These are phyloP conservation scores for Pythium rhizo-oryzae DNA, from an alignment of 352 stramenopile genomes.

Conservation along the genomic window DNA sequence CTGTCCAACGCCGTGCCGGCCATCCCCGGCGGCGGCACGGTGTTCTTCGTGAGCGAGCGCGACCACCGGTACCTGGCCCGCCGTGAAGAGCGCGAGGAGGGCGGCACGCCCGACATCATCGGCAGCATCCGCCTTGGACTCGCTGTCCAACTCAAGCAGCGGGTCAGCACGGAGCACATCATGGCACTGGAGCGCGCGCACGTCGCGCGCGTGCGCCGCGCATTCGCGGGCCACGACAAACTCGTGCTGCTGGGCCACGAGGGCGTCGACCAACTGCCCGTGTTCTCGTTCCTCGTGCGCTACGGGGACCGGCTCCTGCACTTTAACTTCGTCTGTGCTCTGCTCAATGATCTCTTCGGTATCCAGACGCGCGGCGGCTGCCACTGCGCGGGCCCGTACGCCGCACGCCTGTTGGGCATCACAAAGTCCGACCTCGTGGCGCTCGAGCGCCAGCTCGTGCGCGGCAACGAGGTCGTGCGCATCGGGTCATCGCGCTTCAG, in stretches of 20 bases:
- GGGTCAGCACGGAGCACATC: conserved; percentile 41
- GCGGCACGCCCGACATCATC: conserved; percentile 94
- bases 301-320: conserved; percentile 88
- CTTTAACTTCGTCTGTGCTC: conserved; percentile 95
- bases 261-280: conserved; percentile 59
- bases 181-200: conserved; percentile 38
- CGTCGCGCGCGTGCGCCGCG: conserved; percentile 25
- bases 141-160: conserved; percentile 84
- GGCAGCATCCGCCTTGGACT: conserved; percentile 90
- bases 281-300: conserved; percentile 94
- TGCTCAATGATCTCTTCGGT: conserved; percentile 97
- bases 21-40: conserved; percentile 42
- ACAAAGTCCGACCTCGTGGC: conserved; percentile 39
- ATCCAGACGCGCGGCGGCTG: conserved; percentile 82
- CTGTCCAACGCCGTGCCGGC: conserved; percentile 48
- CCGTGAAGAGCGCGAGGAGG: conserved; percentile 72
- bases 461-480: conserved; percentile 88
- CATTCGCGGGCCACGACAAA: conserved; percentile 43
- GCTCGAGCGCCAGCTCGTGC: conserved; percentile 81
- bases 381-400: conserved; percentile 90
- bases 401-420: conserved; percentile 89
- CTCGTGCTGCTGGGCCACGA: conserved; percentile 80
- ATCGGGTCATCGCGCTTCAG: conserved; percentile 93
- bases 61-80: conserved; percentile 72
- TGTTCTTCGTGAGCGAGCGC: conserved; percentile 47